phyloP scores from a whole-genome alignment of 257 asterid species.

The Rubia yunnanensis region DNA sequence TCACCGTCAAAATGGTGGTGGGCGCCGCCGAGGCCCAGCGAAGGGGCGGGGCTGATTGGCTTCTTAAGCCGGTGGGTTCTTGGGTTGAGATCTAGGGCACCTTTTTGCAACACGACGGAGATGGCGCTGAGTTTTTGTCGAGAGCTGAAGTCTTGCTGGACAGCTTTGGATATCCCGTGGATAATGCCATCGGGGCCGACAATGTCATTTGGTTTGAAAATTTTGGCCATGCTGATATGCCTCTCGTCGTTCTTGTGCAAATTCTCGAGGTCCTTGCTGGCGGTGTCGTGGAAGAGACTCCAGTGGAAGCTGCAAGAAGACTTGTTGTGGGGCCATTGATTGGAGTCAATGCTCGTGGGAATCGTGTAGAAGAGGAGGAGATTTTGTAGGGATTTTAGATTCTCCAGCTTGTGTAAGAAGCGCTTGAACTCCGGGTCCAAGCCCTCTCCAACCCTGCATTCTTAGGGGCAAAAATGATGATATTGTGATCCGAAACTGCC shows the following conservation, averaged over 20 bases:
- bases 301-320: constrained; percentile 11
- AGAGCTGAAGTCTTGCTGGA: constrained; percentile 70
- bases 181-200: constrained; percentile 88
- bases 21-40: constrained; percentile 92
- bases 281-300: constrained; percentile 48
- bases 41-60: constrained; percentile 53
- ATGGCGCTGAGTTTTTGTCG: constrained; percentile 55
- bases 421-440: constrained; percentile 91
- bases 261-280: constrained; percentile 30
- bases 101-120: constrained; percentile 68
- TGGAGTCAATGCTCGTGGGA: constrained; percentile 59
- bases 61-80: constrained; percentile 62
- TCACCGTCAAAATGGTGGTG: constrained; percentile 93
- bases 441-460: constrained; percentile 73
- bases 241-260: constrained; percentile 28
- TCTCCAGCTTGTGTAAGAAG: constrained; percentile 66
- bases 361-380: constrained; percentile 70
- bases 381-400: constrained; percentile 68
- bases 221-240: constrained; percentile 31
- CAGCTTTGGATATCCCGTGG: constrained; percentile 92
- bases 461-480: constrained; percentile 78
- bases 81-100: constrained; percentile 91
- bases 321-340: constrained; percentile 24
- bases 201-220: constrained; percentile 47
- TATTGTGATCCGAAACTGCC: constrained; percentile 70